Percentiles rank a stretch among this genome's conserved stretches.
phyloP scores from a whole-genome alignment of 768 basidiomycete species.

The Xerocomus spinulosus region DNA sequence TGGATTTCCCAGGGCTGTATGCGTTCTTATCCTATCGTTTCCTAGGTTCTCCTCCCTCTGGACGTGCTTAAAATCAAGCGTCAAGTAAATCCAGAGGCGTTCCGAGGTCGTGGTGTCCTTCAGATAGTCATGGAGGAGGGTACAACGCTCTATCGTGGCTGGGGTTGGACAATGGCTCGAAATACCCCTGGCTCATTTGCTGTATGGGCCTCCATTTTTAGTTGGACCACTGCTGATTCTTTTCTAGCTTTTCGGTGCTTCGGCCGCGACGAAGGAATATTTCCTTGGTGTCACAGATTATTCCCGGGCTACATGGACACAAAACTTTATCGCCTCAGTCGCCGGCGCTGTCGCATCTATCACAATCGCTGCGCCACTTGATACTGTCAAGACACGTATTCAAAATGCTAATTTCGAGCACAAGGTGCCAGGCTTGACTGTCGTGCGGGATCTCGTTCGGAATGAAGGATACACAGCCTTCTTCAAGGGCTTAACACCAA shows the following conservation, averaged over 20 bases:
- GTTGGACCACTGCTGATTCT: background rate
- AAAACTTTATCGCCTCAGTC: constrained; percentile 96
- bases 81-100: constrained; percentile 97
- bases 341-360: constrained; percentile 94
- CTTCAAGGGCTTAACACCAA: constrained; percentile 97
- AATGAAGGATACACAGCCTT: constrained; percentile 82
- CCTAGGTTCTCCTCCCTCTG: constrained; percentile 86
- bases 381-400: constrained; percentile 95
- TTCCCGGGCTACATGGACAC: constrained; percentile 90
- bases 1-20: background rate
- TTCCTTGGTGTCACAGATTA: constrained; percentile 85
- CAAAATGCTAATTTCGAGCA: constrained; percentile 97
- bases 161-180: constrained; percentile 98
- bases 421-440: constrained; percentile 73
- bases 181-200: constrained; percentile 96
- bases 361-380: constrained; percentile 92
- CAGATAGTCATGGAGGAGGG: constrained; percentile 92
- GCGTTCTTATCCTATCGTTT: background rate
- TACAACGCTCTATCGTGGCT: constrained; percentile 88
- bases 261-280: constrained; percentile 92
- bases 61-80: constrained; percentile 98
- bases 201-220: constrained; percentile 43
- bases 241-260: constrained; percentile 89
- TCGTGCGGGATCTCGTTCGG: constrained; percentile 80
- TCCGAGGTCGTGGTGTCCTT: constrained; percentile 88